These are phyloP conservation scores for Botrytis sinoallii DNA, from an alignment of 2,329 filamentous ascomycete genomes.

Conservation along the genomic window DNA sequence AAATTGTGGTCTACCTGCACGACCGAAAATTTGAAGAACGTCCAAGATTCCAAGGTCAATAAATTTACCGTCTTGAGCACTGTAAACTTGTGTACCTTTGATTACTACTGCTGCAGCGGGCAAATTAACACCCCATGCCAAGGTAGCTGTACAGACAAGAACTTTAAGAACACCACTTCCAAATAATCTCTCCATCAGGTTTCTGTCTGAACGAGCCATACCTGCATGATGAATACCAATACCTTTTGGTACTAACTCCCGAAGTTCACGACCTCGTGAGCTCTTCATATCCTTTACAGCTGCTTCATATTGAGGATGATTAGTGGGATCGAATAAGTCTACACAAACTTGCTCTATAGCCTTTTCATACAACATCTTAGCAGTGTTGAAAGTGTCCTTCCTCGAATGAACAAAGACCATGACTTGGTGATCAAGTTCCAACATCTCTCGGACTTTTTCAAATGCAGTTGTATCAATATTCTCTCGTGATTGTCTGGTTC, in stretches of 20 bases:
- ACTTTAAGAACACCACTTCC: conserved; percentile 91
- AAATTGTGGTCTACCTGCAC: conserved; percentile 95
- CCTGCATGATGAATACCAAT: conserved; percentile 95
- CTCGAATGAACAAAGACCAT: conserved; percentile 99
- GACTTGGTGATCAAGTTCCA: conserved; percentile 86
- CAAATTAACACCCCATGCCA: conserved; percentile 98
- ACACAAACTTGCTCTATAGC: conserved; percentile 75
- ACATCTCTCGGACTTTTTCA: conserved; percentile 93
- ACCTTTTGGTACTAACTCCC: conserved; percentile 85
- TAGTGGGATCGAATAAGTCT: conserved; percentile 78
- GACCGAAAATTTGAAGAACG: conserved; percentile 96
- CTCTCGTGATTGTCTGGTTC: conserved; percentile 75
- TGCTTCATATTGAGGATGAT: conserved; percentile 74
- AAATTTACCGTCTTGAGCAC: conserved; percentile 92
- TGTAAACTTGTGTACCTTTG: conserved; percentile 72
- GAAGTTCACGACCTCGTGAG: conserved; percentile 79
- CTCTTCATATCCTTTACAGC: conserved; percentile 82
- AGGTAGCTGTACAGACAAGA: conserved; percentile 93
- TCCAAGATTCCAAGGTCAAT: conserved; percentile 95
- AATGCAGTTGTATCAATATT: conserved; percentile 86
- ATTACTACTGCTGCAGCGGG: conserved; percentile 95
- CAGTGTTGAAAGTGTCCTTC: conserved; percentile 87
- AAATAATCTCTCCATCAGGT: conserved; percentile 92
- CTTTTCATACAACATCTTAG: conserved; percentile 81
- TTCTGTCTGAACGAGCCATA: conserved; percentile 90